Evolutionary conservation across 192 early-diverging fungal genomes (phyloP).

Genomic region (Oehlia diaphana): DNA sequence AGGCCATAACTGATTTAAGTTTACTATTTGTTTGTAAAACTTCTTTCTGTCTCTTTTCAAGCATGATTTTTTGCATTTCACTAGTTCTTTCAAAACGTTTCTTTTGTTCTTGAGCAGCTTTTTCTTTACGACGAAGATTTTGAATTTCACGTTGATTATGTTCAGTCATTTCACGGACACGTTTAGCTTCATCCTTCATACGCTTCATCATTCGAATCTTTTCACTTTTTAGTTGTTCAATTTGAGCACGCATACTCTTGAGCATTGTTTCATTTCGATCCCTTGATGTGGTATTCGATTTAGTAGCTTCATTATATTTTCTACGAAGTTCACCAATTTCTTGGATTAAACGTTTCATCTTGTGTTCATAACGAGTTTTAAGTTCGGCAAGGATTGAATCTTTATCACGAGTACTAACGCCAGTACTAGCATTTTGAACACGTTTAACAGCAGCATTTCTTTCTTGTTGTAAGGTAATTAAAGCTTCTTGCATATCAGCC

Average conservation of each 20-base stretch:
- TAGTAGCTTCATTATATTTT: slow-evolving; percentile 57
- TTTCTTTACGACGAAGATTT: slow-evolving; percentile 56
- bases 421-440: slow-evolving; percentile 30
- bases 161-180: slow-evolving; percentile 24
- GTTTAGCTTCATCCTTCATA: slow-evolving; percentile 59
- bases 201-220: slow-evolving; percentile 75
- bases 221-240: slow-evolving; percentile 72
- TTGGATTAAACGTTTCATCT: slow-evolving; percentile 54
- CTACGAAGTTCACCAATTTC: slow-evolving; percentile 55
- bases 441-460: slow-evolving; percentile 64
- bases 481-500: slow-evolving; percentile 53
- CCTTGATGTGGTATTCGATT: slow-evolving; percentile 47
- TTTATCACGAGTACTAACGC: slow-evolving; percentile 38
- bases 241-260: slow-evolving; percentile 62
- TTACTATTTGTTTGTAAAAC: slow-evolving; percentile 10
- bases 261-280: slow-evolving; percentile 60
- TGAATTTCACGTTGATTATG: slow-evolving; percentile 60
- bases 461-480: slow-evolving; percentile 57
- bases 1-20: slow-evolving; percentile 47
- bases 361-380: slow-evolving; percentile 55
- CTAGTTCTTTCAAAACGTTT: slow-evolving; percentile 55
- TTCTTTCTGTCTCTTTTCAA: slow-evolving; percentile 54
- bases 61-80: slow-evolving; percentile 54
- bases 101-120: slow-evolving; percentile 46
- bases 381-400: slow-evolving; percentile 38